Percentiles rank a stretch among this genome's conserved stretches.
Evolutionary conservation across 495 filamentous ascomycete genomes (phyloP).

Genomic region (Aspergillus sclerotioniger): DNA sequence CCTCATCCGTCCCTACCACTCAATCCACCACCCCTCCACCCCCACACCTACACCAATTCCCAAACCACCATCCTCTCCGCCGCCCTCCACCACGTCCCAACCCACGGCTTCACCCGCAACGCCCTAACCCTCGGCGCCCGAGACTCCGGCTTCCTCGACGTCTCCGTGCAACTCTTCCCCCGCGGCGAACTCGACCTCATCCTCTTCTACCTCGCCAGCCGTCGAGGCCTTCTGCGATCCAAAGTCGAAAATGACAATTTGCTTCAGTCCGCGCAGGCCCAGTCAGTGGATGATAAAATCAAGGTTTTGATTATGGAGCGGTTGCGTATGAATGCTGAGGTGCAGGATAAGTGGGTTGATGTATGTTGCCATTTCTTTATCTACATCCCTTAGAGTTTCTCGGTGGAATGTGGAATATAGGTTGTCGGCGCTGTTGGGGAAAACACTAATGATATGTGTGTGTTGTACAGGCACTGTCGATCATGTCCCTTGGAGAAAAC

Average conservation of each 20-base stretch:
- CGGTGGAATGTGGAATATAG: background rate
- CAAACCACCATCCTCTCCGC: conserved; percentile 79
- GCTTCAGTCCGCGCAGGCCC: conserved; percentile 14
- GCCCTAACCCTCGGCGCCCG: conserved; percentile 74
- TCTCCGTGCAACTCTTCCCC: conserved; percentile 78
- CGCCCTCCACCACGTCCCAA: conserved; percentile 73
- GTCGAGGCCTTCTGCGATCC: conserved; percentile 56
- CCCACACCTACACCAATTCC: conserved; percentile 60
- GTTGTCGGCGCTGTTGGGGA: background rate
- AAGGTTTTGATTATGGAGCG: conserved; percentile 67
- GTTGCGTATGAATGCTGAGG: conserved; percentile 64
- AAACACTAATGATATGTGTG: background rate
- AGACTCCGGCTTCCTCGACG: conserved; percentile 81
- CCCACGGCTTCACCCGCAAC: conserved; percentile 73
- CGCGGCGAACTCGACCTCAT: conserved; percentile 78
- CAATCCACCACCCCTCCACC: conserved; percentile 58
- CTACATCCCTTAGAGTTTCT: background rate
- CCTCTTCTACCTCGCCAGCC: conserved; percentile 72
- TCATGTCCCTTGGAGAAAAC: conserved; percentile 79
- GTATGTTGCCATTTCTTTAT: conserved; percentile 43
- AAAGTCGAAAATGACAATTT: conserved; percentile 45
- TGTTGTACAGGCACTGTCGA: conserved; percentile 66
- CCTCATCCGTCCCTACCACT: conserved; percentile 61
- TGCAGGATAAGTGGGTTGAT: conserved; percentile 80
- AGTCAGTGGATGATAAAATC: conserved; percentile 55